These are phyloP conservation scores for Solanum hybrid DNA, from an alignment of 305 asterid genomes.

Conservation along the genomic window DNA sequence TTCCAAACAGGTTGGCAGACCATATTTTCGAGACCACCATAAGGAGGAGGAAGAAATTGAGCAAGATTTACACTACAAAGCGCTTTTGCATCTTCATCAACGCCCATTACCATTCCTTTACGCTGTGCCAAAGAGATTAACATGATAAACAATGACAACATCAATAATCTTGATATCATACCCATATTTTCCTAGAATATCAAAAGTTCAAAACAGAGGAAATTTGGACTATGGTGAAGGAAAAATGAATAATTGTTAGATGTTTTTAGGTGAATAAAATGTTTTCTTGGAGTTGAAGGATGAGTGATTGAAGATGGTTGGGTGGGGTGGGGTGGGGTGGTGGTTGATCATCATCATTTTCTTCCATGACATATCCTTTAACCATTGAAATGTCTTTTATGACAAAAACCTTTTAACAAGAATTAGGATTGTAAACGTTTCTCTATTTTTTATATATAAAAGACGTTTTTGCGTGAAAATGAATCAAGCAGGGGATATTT, in stretches of 20 bases:
- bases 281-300: slow-evolving; percentile 21
- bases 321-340: slow-evolving; percentile 45
- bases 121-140: background rate
- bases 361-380: background rate
- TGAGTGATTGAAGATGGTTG: slow-evolving; percentile 24
- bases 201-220: background rate
- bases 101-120: slow-evolving; percentile 4
- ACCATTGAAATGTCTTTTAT: background rate
- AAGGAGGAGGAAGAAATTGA: slow-evolving; percentile 74
- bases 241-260: slow-evolving; percentile 11
- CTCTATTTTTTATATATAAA: no score
- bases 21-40: slow-evolving; percentile 51
- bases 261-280: background rate
- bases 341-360: slow-evolving; percentile 42
- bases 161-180: background rate
- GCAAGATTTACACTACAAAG: slow-evolving; percentile 57
- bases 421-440: background rate
- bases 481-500: background rate
- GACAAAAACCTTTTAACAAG: background rate
- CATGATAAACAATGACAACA: background rate
- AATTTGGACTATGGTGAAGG: background rate
- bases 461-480: background rate
- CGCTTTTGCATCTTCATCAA: slow-evolving; percentile 13
- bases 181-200: background rate
- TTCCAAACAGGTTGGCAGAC: slow-evolving; percentile 83